Evolutionary conservation across 2,329 filamentous ascomycete species (phyloP).

Genomic region (Byssothecium circinans): DNA sequence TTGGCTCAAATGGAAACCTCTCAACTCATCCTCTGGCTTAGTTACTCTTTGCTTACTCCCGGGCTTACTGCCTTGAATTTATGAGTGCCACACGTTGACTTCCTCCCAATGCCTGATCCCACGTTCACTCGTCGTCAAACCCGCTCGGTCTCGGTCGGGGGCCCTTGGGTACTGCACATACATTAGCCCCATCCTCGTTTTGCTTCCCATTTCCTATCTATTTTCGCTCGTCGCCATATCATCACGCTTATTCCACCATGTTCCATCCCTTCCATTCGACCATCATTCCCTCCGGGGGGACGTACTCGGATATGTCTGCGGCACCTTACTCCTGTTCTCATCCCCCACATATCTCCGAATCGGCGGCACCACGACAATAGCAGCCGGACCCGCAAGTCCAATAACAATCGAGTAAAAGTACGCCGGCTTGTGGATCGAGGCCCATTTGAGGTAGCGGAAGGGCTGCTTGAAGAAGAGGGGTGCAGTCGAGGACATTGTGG

Average conservation of each 20-base stretch:
- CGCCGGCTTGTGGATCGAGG: conserved; percentile 82
- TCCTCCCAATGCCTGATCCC: conserved; percentile 2
- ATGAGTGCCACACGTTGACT: neutral
- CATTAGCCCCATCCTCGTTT: too few relatives aligned
- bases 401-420: conserved; percentile 86
- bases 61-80: too few relatives aligned
- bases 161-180: conserved; percentile 53
- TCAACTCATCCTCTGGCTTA: neutral
- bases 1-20: neutral
- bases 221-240: too few relatives aligned
- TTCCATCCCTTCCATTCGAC: too few relatives aligned
- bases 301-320: conserved; percentile 91
- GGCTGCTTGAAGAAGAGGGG: conserved; percentile 79
- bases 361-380: conserved; percentile 71
- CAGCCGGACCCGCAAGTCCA: conserved; percentile 70
- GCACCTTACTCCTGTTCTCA: conserved; percentile 66
- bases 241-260: too few relatives aligned
- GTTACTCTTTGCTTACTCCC: neutral
- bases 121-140: conserved; percentile 46
- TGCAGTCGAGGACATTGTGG: conserved; percentile 61
- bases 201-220: neutral
- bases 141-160: conserved; percentile 49
- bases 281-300: conserved; percentile 23
- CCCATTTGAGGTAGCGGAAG: conserved; percentile 84
- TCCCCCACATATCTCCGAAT: conserved; percentile 73